These are phyloP conservation scores for Penicillium odoratum DNA, from an alignment of 495 filamentous ascomycete species.

Conservation along the genomic window DNA sequence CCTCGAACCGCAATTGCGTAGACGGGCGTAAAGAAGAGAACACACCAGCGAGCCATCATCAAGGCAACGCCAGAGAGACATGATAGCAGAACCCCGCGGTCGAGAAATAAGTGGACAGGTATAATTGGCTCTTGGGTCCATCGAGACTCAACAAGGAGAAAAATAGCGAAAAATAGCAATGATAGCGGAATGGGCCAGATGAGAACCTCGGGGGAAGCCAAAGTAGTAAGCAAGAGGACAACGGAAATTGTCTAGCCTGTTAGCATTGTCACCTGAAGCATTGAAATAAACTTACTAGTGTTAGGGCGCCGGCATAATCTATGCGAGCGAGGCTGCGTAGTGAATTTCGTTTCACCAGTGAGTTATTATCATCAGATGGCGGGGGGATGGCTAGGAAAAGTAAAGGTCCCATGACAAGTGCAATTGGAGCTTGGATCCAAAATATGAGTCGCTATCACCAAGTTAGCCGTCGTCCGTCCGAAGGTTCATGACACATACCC, in stretches of 20 bases:
- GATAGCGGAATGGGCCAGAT: conserved; percentile 58
- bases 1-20: conserved; percentile 70
- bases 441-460: conserved; percentile 61
- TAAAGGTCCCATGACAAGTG: conserved; percentile 54
- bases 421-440: conserved; percentile 61
- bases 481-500: conserved; percentile 49
- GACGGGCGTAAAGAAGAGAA: conserved; percentile 76
- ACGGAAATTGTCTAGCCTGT: conserved; percentile 46
- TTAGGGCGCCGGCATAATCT: conserved; percentile 67
- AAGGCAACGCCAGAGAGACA: conserved; percentile 67
- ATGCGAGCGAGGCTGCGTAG: conserved; percentile 56
- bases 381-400: conserved; percentile 61
- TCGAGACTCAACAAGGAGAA: conserved; percentile 60
- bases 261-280: conserved; percentile 13
- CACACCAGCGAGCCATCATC: conserved; percentile 74
- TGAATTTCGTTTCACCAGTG: conserved; percentile 24
- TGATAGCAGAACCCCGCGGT: conserved; percentile 63
- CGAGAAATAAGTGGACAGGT: conserved; percentile 61
- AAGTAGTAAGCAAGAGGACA: conserved; percentile 64
- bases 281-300: conserved; percentile 49
- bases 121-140: conserved; percentile 66
- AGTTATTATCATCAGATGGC: conserved; percentile 28
- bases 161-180: conserved; percentile 49
- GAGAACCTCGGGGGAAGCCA: conserved; percentile 58
- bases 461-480: too few relatives aligned